These are phyloP conservation scores for Lizonia empirigonia DNA, from an alignment of 2,329 filamentous ascomycete species.

Conservation along the genomic window DNA sequence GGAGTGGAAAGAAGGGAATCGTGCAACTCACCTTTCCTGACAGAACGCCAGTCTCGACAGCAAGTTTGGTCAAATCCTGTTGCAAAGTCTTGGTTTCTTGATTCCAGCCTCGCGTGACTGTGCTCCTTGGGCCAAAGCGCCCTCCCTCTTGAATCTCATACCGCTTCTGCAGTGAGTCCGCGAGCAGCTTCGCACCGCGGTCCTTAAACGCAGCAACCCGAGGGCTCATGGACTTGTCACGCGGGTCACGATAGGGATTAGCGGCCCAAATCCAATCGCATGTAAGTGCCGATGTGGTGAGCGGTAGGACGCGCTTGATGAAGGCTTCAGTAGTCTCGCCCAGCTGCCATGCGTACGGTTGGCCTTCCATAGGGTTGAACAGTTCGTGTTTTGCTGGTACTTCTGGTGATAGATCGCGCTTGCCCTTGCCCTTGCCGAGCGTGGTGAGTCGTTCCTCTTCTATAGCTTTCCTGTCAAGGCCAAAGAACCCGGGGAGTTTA, in stretches of 20 bases:
- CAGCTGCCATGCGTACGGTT: constrained; percentile 63
- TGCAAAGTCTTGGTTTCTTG: constrained; percentile 54
- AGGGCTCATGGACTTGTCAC: constrained; percentile 30
- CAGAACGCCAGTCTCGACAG: constrained; percentile 62
- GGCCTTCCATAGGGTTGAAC: constrained; percentile 63
- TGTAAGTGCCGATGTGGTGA: constrained; percentile 53
- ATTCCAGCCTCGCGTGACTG: constrained; percentile 48
- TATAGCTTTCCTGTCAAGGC: constrained; percentile 19
- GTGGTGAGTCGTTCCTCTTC: constrained; percentile 21
- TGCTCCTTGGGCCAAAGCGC: constrained; percentile 53
- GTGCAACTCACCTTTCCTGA: constrained; percentile 67
- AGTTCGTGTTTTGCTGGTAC: constrained; percentile 18
- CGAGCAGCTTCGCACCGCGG: constrained; percentile 61
- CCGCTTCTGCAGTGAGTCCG: constrained; percentile 54
- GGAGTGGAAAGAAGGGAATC: too few species aligned
- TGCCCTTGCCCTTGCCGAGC: constrained; percentile 18
- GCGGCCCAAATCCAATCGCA: constrained; percentile 75
- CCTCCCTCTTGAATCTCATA: constrained; percentile 59
- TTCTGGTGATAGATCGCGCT: constrained; percentile 16
- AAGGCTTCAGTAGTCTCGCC: constrained; percentile 70
- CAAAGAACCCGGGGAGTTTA: constrained; percentile 8
- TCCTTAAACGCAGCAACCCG: constrained; percentile 58
- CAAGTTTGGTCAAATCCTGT: constrained; percentile 64
- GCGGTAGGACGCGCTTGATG: constrained; percentile 69
- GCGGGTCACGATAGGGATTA: constrained; percentile 63